These are phyloP conservation scores for Lactarius sp. DNA, from an alignment of 768 basidiomycete species.

Conservation along the genomic window DNA sequence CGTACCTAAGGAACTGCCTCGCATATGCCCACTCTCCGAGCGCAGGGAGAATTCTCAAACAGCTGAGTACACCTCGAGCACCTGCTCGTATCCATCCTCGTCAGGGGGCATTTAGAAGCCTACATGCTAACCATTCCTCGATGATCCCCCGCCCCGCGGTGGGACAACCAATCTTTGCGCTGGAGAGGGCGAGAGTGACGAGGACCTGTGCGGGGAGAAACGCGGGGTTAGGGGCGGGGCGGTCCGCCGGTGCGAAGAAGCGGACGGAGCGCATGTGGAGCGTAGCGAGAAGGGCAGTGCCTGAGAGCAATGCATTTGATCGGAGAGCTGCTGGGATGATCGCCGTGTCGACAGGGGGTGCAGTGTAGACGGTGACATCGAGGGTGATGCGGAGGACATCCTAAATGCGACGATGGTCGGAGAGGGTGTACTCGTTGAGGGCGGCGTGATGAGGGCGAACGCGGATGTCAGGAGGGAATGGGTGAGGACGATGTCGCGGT, in stretches of 20 bases:
- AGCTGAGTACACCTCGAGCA: conserved; percentile 62
- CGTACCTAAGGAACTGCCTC: conserved; percentile 68
- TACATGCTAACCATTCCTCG: conserved; percentile 73
- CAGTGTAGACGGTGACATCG: conserved; percentile 65
- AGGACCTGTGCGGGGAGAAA: conserved; percentile 68
- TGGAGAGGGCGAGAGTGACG: conserved; percentile 63
- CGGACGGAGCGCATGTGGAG: conserved; percentile 60
- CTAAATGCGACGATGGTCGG: conserved; percentile 65
- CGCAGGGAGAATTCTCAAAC: conserved; percentile 64
- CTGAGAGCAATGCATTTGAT: conserved; percentile 49
- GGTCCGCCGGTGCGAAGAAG: conserved; percentile 56
- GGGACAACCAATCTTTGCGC: conserved; percentile 60
- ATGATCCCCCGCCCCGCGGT: conserved; percentile 59
- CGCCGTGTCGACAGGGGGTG: conserved; percentile 42
- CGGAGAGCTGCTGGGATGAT: conserved; percentile 49
- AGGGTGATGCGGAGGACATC: conserved; percentile 82
- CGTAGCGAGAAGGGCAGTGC: conserved; percentile 51
- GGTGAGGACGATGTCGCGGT: conserved; percentile 64
- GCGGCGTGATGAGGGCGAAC: conserved; percentile 48
- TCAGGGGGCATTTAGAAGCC: conserved; percentile 35
- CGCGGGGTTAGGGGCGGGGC: conserved; percentile 42
- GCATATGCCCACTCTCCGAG: conserved; percentile 82
- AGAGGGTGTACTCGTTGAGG: conserved; percentile 40
- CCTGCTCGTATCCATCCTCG: conserved; percentile 57
- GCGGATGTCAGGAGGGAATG: conserved; percentile 66